Percentiles rank a stretch among this genome's conserved stretches.
These are phyloP conservation scores for Trametes polyzona DNA, from an alignment of 1,284 basidiomycete species.

Conservation along the genomic window DNA sequence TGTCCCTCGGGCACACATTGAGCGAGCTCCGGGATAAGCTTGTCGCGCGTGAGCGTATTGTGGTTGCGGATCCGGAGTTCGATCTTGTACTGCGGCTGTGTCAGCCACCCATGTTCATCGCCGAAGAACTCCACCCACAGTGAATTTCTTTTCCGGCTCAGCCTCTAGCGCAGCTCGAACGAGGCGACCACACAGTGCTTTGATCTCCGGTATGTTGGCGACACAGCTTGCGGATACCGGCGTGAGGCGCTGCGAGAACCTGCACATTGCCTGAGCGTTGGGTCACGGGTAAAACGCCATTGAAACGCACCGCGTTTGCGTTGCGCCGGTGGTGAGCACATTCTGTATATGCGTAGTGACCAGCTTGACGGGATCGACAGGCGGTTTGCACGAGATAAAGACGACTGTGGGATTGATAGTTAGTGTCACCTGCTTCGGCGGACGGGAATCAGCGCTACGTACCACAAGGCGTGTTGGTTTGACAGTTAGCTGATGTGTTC, in stretches of 20 bases:
- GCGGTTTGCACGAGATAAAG: slow-evolving; percentile 78
- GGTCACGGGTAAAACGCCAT: no score
- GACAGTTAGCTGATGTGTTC: slow-evolving; percentile 73
- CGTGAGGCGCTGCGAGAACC: slow-evolving; percentile 69
- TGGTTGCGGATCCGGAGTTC: slow-evolving; percentile 77
- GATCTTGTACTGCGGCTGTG: slow-evolving; percentile 68
- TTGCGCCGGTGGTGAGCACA: slow-evolving; percentile 62
- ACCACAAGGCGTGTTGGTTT: slow-evolving; percentile 81
- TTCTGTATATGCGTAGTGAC: slow-evolving; percentile 67
- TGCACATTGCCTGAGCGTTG: slow-evolving; percentile 31
- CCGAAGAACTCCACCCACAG: slow-evolving; percentile 32
- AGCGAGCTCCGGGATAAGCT: slow-evolving; percentile 68
- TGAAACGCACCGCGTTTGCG: slow-evolving; percentile 62
- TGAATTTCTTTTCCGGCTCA: slow-evolving; percentile 48
- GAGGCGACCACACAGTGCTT: slow-evolving; percentile 56
- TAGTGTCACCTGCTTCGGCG: no score
- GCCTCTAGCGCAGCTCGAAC: slow-evolving; percentile 55
- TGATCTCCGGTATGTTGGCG: slow-evolving; percentile 71
- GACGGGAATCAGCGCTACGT: no score
- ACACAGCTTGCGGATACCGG: slow-evolving; percentile 69
- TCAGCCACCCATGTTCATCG: background rate
- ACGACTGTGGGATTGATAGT: no score
- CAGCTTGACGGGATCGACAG: slow-evolving; percentile 76
- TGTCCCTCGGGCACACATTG: slow-evolving; percentile 68
- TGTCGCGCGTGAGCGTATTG: slow-evolving; percentile 58